Evolutionary conservation across 1,284 basidiomycete genomes (phyloP).

Genomic region (Ustilago curta): DNA sequence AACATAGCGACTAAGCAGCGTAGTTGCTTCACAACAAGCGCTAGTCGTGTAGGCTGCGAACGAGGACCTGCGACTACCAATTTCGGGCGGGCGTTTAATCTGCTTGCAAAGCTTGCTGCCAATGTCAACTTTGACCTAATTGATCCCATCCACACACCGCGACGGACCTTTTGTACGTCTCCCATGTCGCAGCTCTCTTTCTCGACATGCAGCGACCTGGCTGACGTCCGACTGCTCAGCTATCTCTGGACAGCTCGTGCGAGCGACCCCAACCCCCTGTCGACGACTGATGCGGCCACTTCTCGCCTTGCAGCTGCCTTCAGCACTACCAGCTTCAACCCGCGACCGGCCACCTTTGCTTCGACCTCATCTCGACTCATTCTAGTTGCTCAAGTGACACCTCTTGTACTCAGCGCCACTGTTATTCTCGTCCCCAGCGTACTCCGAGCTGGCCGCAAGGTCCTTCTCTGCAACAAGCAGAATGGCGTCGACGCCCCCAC

Average conservation of each 20-base stretch:
- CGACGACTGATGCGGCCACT: neutral
- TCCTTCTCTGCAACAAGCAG: neutral
- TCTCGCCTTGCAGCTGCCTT: neutral
- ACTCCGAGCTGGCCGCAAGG: neutral
- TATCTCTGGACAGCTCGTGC: conserved; percentile 5
- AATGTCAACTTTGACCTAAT: conserved; percentile 3
- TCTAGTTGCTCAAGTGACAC: conserved; percentile 3
- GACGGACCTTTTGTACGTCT: neutral
- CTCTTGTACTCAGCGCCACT: conserved; percentile 11
- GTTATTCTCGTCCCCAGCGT: neutral
- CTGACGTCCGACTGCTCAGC: conserved; percentile 15
- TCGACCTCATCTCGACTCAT: conserved; percentile 3
- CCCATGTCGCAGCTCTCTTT: conserved; percentile 1
- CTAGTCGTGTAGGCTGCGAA: neutral
- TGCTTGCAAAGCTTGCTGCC: neutral
- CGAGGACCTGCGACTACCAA: neutral
- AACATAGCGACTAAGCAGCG: neutral
- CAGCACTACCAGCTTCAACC: neutral
- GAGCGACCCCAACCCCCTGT: neutral
- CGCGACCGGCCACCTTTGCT: neutral
- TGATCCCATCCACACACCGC: neutral
- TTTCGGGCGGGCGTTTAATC: no score
- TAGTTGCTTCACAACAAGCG: neutral
- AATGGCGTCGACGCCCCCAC: neutral
- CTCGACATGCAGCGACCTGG: conserved; percentile 1